Conservation (phyloP, 2,329 filamentous ascomycete genomes). For the Hymenoscyphus repandus region DNA sequence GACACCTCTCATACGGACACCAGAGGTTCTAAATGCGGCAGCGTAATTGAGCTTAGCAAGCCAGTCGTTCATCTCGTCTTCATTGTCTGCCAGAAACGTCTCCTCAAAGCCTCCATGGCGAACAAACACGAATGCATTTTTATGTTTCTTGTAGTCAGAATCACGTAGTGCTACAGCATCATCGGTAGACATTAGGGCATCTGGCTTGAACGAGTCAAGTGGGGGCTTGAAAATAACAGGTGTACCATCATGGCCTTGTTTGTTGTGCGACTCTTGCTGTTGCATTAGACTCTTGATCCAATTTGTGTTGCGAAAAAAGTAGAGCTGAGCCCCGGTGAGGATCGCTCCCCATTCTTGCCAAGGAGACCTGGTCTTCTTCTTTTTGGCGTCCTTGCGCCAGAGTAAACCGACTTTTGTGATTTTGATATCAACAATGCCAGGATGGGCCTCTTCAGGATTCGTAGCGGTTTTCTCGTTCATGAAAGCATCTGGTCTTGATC, state of each 20-base stretch:
- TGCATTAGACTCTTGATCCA: constrained; percentile 91
- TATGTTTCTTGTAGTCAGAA: constrained; percentile 86
- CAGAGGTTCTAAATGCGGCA: constrained; percentile 85
- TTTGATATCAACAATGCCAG: constrained; percentile 94
- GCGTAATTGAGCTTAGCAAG: constrained; percentile 93
- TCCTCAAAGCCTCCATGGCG: constrained; percentile 84
- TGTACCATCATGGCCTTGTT: constrained; percentile 66
- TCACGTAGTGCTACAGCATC: constrained; percentile 87
- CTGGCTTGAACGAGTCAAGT: constrained; percentile 86
- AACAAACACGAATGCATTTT: constrained; percentile 89
- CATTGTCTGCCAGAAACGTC: constrained; percentile 82
- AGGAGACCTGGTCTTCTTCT: constrained; percentile 87
- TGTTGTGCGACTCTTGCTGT: constrained; percentile 79
- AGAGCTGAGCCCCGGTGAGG: constrained; percentile 92
- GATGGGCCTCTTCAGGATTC: constrained; percentile 81
- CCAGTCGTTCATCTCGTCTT: constrained; percentile 95
- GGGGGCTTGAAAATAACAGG: constrained; percentile 89
- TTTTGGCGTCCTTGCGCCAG: constrained; percentile 92
- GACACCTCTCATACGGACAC: constrained; percentile 84
- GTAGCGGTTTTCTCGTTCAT: constrained; percentile 80
- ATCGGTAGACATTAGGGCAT: constrained; percentile 88
- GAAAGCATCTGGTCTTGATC: constrained; percentile 91
- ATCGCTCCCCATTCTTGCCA: constrained; percentile 99
- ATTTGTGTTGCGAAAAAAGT: constrained; percentile 87
- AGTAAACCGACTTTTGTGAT: constrained; percentile 92